Evolutionary conservation across 2,329 filamentous ascomycete genomes (phyloP), one percentile per base, ranked within the genome.

Genomic region (Paraphaeosphaeria minitans): DNA sequence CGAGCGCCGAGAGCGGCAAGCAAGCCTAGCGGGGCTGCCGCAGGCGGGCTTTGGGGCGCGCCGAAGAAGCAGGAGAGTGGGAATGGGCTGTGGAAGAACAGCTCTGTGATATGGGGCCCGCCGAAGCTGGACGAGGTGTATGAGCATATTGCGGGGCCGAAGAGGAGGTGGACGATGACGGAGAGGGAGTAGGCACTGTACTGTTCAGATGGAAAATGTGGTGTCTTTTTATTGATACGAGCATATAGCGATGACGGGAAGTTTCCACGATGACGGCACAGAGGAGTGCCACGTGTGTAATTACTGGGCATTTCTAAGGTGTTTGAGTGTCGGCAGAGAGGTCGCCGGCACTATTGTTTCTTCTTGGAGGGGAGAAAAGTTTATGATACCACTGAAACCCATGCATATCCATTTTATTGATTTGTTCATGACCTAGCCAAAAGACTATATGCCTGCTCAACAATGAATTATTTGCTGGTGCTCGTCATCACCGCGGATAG

Each of bases 101-200:
- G n/a, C 24, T 27, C 19, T 12, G 48, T 51, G 5, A 24, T 51
- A 12, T 82, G 80, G 80, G 79, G 80, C 0, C 74, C 72, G n/a
- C 73, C 75, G 14, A 64, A 64, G 66, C 67, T 61, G 62, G 68
- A 65, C 58, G 72, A 73, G 33, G 66, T 75, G n/a, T 73, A 73
- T 29, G 73, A 75, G 65, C 72, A 78, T 55, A 72, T 72, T 9
- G 64, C 64, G 27, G 77, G 76, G 41, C 72, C 74, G 22, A 81
- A 81, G 72, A 72, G 79, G 64, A 65, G 79, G 54, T 81, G 79
- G 79, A 81, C 78, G 3, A 68, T 80, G 39, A 75, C 71, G 29
- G 73, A 77, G 61, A 64, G 69, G 46, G 71, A 75, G 27, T 66
- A 57, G 21, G 10, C 4, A 31, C 7, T 31, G 6, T 12, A 8